A percentile compares a stretch with the other conserved stretches of the same genome.
Evolutionary conservation across 306 rosid species (phyloP).

Genomic region (Quercus mongolica): DNA sequence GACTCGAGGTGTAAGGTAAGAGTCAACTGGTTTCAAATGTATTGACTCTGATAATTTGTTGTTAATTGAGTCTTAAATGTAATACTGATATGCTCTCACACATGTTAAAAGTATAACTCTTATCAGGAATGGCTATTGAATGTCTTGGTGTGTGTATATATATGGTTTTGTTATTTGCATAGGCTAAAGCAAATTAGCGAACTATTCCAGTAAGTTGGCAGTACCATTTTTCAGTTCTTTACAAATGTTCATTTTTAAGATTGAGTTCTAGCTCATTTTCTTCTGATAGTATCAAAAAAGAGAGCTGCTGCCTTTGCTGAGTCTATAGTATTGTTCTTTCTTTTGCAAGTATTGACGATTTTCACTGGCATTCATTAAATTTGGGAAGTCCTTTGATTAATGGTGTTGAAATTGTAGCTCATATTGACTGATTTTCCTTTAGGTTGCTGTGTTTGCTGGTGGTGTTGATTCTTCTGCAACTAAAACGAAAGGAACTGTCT

Average conservation of each 20-base stretch:
- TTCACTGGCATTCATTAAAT: neutral
- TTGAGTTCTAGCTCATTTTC: neutral
- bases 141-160: too few species aligned
- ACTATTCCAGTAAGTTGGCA: too few species aligned
- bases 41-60: too few species aligned
- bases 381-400: conserved; percentile 1
- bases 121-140: too few species aligned
- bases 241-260: neutral
- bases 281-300: neutral
- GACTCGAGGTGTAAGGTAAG: conserved; percentile 51
- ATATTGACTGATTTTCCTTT: too few species aligned
- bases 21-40: neutral
- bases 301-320: neutral
- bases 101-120: too few species aligned
- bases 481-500: conserved; percentile 88
- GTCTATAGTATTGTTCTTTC: neutral
- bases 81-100: too few species aligned
- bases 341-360: neutral
- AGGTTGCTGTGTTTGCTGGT: conserved; percentile 2
- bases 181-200: too few species aligned
- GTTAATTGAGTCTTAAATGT: too few species aligned
- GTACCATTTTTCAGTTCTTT: neutral
- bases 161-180: too few species aligned
- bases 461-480: conserved; percentile 96
- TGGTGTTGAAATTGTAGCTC: neutral